These are phyloP conservation scores for Quercus robur DNA, from an alignment of 306 rosid genomes.

Conservation along the genomic window DNA sequence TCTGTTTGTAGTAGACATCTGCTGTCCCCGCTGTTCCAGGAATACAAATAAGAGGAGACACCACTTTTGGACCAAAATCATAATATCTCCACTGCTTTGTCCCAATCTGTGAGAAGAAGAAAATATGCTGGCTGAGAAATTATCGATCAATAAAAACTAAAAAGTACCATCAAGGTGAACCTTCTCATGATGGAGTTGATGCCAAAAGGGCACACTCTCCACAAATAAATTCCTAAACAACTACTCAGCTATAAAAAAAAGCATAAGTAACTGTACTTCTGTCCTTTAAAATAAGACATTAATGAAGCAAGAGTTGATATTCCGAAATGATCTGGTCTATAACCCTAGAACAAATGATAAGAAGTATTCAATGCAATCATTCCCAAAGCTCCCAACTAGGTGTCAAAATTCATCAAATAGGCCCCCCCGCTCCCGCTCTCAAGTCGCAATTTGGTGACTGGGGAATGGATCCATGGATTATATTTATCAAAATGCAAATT, in stretches of 20 bases:
- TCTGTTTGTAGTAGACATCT: constrained; percentile 94
- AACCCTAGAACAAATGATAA: not conserved
- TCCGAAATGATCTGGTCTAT: not conserved
- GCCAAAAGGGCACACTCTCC: not conserved
- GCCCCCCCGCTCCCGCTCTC: not conserved
- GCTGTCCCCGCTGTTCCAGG: constrained; percentile 98
- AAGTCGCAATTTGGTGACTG: not conserved
- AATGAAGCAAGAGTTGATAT: not conserved
- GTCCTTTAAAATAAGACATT: not conserved
- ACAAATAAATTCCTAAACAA: not conserved
- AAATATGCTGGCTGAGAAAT: not conserved
- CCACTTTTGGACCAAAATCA: constrained; percentile 94
- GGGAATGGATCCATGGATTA: not conserved
- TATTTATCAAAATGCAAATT: no score
- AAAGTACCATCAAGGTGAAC: not conserved
- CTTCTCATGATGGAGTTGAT: not conserved
- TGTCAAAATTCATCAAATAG: not conserved
- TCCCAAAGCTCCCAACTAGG: not conserved
- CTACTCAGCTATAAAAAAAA: not conserved
- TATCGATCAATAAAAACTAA: not conserved
- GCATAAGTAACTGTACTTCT: not conserved
- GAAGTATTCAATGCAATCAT: not conserved
- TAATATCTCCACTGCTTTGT: constrained; percentile 95
- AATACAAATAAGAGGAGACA: constrained; percentile 95
- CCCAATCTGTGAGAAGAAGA: constrained; percentile 64